Base-by-base conservation (phyloP, 352 stramenopile species). In the Phytophthora syringae region DNA sequence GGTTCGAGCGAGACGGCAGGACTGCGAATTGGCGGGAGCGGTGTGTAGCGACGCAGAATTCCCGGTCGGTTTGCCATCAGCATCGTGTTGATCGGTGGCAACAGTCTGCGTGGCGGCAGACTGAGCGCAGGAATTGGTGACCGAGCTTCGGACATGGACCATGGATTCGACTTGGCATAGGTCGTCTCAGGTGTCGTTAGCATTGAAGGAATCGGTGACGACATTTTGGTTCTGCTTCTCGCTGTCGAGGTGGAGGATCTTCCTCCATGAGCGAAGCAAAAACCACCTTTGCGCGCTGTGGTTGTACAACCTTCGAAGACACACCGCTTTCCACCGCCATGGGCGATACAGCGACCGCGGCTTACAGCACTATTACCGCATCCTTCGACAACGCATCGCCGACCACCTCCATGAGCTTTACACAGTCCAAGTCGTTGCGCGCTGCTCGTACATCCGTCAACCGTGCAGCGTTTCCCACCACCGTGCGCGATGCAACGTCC, bases 331-430 rank as follows among this genome's bases (percentile, higher is more conserved):
- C 88, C 88, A 2, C 88, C 88, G 21, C 88, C 88, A 57, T 96
- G 88, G 20, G 82, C 82, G 21, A 95, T 95, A 58, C 88, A 95
- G 65, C 89, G 88, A 57, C 86, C 83, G 28, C 86, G 83, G 74
- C 82, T 92, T 24, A 94, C 86, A n/a, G 86, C 84, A 56, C 84
- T 93, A 53, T 94, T 94, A 34, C 52, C 56, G 52, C 89, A 97
- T 13, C 52, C 70, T 10, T 80, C 64, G 11, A 86, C 70, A n/a
- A 64, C 67, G 51, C 89, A 97, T 50, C 90, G 86, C 30, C 87
- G 75, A 20, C 89, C 89, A 24, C 89, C 89, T 30, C 89, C 89
- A 64, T 97, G 89, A 42, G 86, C 82, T 59, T 95, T 96, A 52
- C 88, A 95, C 18, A 94, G 71, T 25, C 88, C 88, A 52, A 94